Percentiles rank a stretch among this genome's conserved stretches.
phyloP scores from a whole-genome alignment of 1,139 yeast species.

The Kodamaea sp. region DNA sequence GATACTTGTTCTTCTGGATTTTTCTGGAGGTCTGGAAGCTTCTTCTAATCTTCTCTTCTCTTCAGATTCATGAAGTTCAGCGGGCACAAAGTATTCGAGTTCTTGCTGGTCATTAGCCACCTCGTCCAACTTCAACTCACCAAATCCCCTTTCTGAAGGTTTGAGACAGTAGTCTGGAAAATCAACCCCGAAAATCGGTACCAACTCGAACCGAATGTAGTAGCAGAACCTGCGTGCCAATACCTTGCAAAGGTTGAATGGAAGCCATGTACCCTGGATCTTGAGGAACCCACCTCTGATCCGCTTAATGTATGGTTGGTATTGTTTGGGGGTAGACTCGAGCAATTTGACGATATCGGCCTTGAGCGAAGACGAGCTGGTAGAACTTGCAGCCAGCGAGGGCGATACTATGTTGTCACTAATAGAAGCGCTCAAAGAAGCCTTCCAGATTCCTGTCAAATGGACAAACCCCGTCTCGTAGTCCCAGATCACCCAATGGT shows the following conservation, averaged over 20 bases:
- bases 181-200: slow-evolving; percentile 76
- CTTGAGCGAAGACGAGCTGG: slow-evolving; percentile 44
- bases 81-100: slow-evolving; percentile 8
- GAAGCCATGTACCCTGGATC: slow-evolving; percentile 96
- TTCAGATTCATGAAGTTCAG: slow-evolving; percentile 3
- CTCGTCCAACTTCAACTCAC: slow-evolving; percentile 53
- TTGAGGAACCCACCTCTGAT: slow-evolving; percentile 90
- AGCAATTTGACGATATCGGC: slow-evolving; percentile 76
- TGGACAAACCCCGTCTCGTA: slow-evolving; percentile 86
- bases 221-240: slow-evolving; percentile 78
- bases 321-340: slow-evolving; percentile 70
- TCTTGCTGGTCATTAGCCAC: slow-evolving; percentile 9
- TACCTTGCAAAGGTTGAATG: slow-evolving; percentile 64
- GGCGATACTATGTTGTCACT: slow-evolving; percentile 9
- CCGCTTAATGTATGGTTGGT: slow-evolving; percentile 64
- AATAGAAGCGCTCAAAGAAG: slow-evolving; percentile 43
- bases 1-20: slow-evolving; percentile 8
- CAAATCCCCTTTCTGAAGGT: slow-evolving; percentile 70
- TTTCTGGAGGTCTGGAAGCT: slow-evolving; percentile 1
- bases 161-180: slow-evolving; percentile 72
- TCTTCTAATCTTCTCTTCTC: slow-evolving; percentile 3
- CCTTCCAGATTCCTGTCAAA: slow-evolving; percentile 89
- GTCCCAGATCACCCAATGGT: slow-evolving; percentile 83
- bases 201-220: slow-evolving; percentile 70
- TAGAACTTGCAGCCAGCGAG: slow-evolving; percentile 4